Conservation (phyloP, 768 basidiomycete species). For the Tephrocybe sp. region DNA sequence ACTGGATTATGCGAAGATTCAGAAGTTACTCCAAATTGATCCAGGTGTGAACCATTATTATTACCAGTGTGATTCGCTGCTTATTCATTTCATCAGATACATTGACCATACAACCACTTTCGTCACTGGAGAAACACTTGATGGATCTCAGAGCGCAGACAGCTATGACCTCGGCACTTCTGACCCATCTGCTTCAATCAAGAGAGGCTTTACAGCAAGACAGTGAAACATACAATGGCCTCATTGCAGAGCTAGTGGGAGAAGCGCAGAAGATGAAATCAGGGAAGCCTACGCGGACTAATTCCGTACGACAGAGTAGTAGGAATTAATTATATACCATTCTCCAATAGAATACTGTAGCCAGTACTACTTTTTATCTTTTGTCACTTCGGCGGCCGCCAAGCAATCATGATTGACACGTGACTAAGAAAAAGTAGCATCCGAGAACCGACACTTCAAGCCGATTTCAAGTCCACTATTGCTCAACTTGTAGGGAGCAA, state of each 20-base stretch:
- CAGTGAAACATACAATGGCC: conserved; percentile 84
- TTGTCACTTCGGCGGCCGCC: not conserved
- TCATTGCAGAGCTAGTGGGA: conserved; percentile 90
- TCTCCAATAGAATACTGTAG: not conserved
- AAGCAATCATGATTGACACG: conserved; percentile 14
- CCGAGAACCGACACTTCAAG: conserved; percentile 17
- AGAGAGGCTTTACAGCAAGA: conserved; percentile 84
- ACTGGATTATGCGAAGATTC: conserved; percentile 65
- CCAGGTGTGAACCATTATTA: conserved; percentile 50
- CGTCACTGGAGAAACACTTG: conserved; percentile 64
- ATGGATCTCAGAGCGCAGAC: conserved; percentile 72
- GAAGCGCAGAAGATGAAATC: conserved; percentile 86
- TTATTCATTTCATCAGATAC: conserved; percentile 48
- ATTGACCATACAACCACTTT: conserved; percentile 68
- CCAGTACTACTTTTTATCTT: too few species aligned
- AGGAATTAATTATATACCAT: conserved; percentile 29
- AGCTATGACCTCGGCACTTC: conserved; percentile 67
- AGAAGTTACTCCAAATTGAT: conserved; percentile 63
- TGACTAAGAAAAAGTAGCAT: conserved; percentile 29
- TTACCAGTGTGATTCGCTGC: not conserved
- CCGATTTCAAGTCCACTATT: not conserved
- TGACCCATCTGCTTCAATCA: conserved; percentile 82
- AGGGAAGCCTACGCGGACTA: conserved; percentile 51
- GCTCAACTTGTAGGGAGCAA: conserved; percentile 1
- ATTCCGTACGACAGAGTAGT: conserved; percentile 43